Evolutionary conservation across 2,329 filamentous ascomycete genomes (phyloP), one percentile per base, ranked within the genome.

Genomic region (Exophiala calicioides): DNA sequence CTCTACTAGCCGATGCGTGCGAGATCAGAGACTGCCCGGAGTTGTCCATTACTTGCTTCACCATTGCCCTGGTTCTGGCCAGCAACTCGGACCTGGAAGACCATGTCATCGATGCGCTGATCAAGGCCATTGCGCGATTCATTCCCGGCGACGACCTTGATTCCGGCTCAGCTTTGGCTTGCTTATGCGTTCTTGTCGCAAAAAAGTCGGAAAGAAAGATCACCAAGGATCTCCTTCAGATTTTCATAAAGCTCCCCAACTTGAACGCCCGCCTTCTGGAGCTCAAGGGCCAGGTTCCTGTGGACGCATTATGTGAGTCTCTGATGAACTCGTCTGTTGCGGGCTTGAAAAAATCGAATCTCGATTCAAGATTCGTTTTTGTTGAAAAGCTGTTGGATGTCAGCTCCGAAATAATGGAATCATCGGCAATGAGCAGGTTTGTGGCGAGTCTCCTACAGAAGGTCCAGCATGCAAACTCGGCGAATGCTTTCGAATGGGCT

Each of bases 21-120:
- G 77, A 84, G 6, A 79, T 91, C 72, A 83, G 83, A 59, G 82
- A 85, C 51, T 82, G 85, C 0, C 80, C 89, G 1, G 88, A 91
- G 52, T 73, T 95, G 31, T 86, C 90, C 56, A 79, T 94, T 50
- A 90, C 86, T 12, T 90, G 87, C 47, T 97, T 95, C 66, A 95
- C 96, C 86, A 82, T 95, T 15, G 79, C 90, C 45, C 82, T 89
- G 5, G 82, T 97, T 37, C 78, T 97, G 52, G 90, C 88, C 5
- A 84, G 88, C 37, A 95, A 95, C 67, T 84, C 86, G 1, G 78
- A 80, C 36, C 76, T 97, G 10, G 81, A 86, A 35, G 90, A 97
- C 59, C 79, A 80, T 46, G 80, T 90, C 2, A 74, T 97, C n/a
- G 83, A 87, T 43, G 84, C 85, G 1, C 78, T 98, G 61, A 95